These are phyloP conservation scores for Geotrichum cucujoidarum DNA, from an alignment of 1,139 yeast species.

Conservation along the genomic window DNA sequence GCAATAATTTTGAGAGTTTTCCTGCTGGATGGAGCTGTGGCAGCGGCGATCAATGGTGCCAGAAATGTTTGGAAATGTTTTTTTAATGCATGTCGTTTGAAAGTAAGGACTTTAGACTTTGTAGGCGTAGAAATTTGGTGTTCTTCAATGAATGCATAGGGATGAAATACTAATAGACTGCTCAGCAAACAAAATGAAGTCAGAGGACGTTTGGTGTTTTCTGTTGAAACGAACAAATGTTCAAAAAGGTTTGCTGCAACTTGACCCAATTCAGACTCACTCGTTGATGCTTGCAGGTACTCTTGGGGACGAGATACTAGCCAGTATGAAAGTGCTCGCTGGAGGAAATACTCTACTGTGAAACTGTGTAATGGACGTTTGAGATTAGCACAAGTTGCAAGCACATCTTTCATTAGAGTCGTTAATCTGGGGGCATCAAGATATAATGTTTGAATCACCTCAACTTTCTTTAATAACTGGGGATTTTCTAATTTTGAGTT, in stretches of 20 bases:
- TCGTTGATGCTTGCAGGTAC: slow-evolving; percentile 32
- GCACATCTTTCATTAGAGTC: slow-evolving; percentile 41
- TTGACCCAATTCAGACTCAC: slow-evolving; percentile 21
- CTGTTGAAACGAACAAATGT: slow-evolving; percentile 23
- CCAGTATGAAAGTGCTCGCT: slow-evolving; percentile 52
- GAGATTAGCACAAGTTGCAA: slow-evolving; percentile 41
- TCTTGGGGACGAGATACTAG: slow-evolving; percentile 54
- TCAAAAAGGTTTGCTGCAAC: slow-evolving; percentile 27
- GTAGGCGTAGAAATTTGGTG: slow-evolving; percentile 10
- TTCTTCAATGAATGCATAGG: slow-evolving; percentile 27
- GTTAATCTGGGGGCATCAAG: slow-evolving; percentile 42
- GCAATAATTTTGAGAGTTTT: slow-evolving; percentile 6
- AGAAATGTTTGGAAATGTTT: slow-evolving; percentile 12
- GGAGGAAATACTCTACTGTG: slow-evolving; percentile 47
- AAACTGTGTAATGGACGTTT: slow-evolving; percentile 53
- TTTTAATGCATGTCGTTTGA: slow-evolving; percentile 5
- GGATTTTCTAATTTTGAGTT: slow-evolving; percentile 15
- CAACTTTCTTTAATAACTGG: slow-evolving; percentile 48
- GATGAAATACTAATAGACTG: slow-evolving; percentile 32
- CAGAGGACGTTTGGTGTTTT: slow-evolving; percentile 25
- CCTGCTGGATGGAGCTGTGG: not conserved
- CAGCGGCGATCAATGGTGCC: slow-evolving; percentile 14
- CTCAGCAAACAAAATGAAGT: slow-evolving; percentile 33
- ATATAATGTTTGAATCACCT: slow-evolving; percentile 48
- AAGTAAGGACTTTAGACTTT: slow-evolving; percentile 17